Evolutionary conservation across 176 grass and related monocot species (phyloP).

Genomic region (Cenchrus fungigraminus): DNA sequence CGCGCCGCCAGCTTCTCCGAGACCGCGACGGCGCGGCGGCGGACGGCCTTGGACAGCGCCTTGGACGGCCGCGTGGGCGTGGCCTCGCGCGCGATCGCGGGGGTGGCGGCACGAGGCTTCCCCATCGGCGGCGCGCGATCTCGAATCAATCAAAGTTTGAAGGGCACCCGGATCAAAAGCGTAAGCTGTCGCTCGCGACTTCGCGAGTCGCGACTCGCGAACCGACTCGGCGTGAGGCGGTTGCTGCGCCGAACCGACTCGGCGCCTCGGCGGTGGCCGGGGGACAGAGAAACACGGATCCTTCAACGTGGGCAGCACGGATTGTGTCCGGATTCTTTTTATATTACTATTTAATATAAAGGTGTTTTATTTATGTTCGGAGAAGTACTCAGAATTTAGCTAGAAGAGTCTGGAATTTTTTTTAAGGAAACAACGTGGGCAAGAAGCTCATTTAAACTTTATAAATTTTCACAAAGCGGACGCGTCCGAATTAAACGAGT

Average conservation of each 20-base stretch:
- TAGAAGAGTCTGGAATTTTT: too few relatives aligned
- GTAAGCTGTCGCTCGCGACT: not conserved
- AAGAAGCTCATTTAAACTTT: too few relatives aligned
- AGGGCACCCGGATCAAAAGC: not conserved
- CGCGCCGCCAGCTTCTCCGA: constrained; percentile 41
- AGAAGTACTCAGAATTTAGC: too few relatives aligned
- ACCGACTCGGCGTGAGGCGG: not conserved
- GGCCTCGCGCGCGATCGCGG: not conserved
- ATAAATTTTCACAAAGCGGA: too few relatives aligned
- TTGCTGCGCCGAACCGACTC: not conserved
- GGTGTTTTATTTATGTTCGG: too few relatives aligned
- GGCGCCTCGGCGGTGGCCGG: too few relatives aligned
- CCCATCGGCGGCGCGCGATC: constrained; percentile 22
- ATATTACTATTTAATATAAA: too few relatives aligned
- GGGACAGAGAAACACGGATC: too few relatives aligned
- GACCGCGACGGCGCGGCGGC: constrained; percentile 41
- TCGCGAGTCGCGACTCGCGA: not conserved
- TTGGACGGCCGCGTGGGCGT: not conserved
- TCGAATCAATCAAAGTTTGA: not conserved
- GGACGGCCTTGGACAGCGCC: constrained; percentile 18
- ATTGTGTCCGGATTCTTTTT: too few relatives aligned
- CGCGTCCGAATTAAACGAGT: too few relatives aligned
- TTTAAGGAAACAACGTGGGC: too few relatives aligned
- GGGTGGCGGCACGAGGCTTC: not conserved
- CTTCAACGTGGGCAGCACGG: too few relatives aligned